Evolutionary conservation across 78 protist genomes (phyloP).

Genomic region (Parvularia atlantis): DNA sequence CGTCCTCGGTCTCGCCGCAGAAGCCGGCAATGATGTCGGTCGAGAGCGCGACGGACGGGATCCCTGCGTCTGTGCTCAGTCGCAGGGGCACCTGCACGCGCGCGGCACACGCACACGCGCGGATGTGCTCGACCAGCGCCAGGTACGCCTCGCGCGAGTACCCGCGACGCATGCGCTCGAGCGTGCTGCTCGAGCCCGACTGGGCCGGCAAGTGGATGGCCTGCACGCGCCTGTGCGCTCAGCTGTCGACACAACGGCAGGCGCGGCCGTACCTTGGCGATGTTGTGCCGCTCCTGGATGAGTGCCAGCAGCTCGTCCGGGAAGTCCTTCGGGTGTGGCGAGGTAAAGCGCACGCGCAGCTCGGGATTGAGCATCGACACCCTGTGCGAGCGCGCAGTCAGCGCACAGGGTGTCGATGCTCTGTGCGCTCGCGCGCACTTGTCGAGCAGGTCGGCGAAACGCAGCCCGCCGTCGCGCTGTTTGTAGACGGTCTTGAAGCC

Average conservation of each 20-base stretch:
- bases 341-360: conserved; percentile 80
- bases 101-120: too few relatives aligned
- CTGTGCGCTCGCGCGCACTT: too few relatives aligned
- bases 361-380: conserved; percentile 51
- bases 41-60: conserved; percentile 12
- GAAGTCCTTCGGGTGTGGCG: conserved; percentile 91
- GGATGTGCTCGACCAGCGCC: conserved; percentile 36
- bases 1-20: conserved; percentile 85
- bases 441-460: conserved; percentile 27
- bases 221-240: too few relatives aligned
- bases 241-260: too few relatives aligned
- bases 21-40: conserved; percentile 83
- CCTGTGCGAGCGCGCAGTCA: neutral
- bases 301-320: conserved; percentile 50
- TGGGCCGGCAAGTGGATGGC: conserved; percentile 86
- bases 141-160: conserved; percentile 68
- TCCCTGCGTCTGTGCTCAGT: neutral
- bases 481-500: conserved; percentile 67
- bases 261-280: conserved; percentile 58
- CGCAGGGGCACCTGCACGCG: conserved; percentile 30
- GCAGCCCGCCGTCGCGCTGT: conserved; percentile 12
- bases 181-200: conserved; percentile 38
- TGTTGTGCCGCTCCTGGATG: conserved; percentile 44
- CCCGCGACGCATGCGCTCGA: conserved; percentile 78
- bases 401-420: neutral